Evolutionary conservation across 805 yeast genomes (phyloP), one percentile per base, ranked within the genome.

Genomic region (Ogataea degrootiae): DNA sequence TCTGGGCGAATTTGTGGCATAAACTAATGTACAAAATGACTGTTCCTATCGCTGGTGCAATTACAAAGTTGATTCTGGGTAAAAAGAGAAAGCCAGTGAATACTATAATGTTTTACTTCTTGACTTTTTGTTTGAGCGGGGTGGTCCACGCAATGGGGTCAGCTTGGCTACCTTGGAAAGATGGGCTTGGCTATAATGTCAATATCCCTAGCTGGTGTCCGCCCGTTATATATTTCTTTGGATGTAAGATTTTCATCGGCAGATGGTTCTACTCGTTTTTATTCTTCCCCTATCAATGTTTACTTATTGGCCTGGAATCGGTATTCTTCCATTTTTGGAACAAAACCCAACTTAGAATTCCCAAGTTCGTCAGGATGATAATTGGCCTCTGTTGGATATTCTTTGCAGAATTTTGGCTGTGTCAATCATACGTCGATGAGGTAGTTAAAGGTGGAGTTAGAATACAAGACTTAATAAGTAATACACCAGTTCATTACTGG

Each of bases 1-100:
- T 53, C 4, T 55, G 58, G 57, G 41, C 45, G 11, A 46, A 46
- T 26, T 8, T 53, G 5, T 55, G 57, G 58, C 58, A 55, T 39
- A 42, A 49, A 41, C 35, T 51, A 12, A 46, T 53, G 54, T 49
- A 50, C 29, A 43, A 29, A 11, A 42, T 45, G 47, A 42, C 54
- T 2, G 55, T 46, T n/a, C 55, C 55, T 3, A 29, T 48, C 11
- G 44, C 47, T 5, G 37, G 22, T 1, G 26, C 21, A 17, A 12
- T 42, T 37, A 15, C 19, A n/a, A 35, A 22, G 26, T 12, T 9
- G 11, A 22, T 39, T 5, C 22, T 33, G 33, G 26, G 46, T 19
- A 34, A 36, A 29, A 35, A 29, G 21, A 19, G 19, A 14, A 16
- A 34, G 29, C 33, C 16, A 34, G 43, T 16, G 14, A 37, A 31